Percentiles rank a stretch among this genome's conserved stretches.
These are phyloP conservation scores for Saccharomycopsis crataegensis DNA, from an alignment of 1,139 yeast species.

Conservation along the genomic window DNA sequence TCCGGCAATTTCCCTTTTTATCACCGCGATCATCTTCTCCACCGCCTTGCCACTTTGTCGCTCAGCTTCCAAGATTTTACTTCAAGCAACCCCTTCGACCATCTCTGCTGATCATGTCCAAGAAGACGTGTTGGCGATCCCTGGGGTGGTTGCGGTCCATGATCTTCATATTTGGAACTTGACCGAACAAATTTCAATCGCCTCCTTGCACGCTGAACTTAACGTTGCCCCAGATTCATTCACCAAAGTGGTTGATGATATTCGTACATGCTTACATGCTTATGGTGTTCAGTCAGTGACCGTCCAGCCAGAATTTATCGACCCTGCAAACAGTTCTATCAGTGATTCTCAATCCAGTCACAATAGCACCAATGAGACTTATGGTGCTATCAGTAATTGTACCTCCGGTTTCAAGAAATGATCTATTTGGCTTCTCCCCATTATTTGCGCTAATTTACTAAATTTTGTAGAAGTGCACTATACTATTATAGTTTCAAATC, in stretches of 20 bases:
- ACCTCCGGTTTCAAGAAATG: conserved; percentile 5
- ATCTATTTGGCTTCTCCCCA: neutral
- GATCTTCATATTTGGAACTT: conserved; percentile 97
- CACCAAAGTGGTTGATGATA: conserved; percentile 62
- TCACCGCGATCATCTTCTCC: conserved; percentile 81
- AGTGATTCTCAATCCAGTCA: neutral
- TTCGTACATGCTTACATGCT: conserved; percentile 71
- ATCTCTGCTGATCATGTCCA: conserved; percentile 72
- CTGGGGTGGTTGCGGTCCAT: conserved; percentile 78
- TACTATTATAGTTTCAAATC: too few species aligned
- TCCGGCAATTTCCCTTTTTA: conserved; percentile 77
- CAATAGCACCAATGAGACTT: conserved; percentile 1
- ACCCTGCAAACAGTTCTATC: neutral
- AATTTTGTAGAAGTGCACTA: too few species aligned
- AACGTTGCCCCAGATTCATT: conserved; percentile 58
- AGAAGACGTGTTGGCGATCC: conserved; percentile 54
- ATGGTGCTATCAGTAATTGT: conserved; percentile 17
- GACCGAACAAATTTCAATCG: conserved; percentile 80
- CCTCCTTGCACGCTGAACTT: conserved; percentile 81
- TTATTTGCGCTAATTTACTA: neutral
- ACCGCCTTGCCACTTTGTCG: conserved; percentile 88
- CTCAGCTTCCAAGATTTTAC: conserved; percentile 75
- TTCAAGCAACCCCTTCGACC: conserved; percentile 87
- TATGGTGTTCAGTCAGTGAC: conserved; percentile 92
- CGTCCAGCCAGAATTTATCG: conserved; percentile 77